These are phyloP conservation scores for Chionographis japonica DNA, from an alignment of 106 monocot species.

Conservation along the genomic window DNA sequence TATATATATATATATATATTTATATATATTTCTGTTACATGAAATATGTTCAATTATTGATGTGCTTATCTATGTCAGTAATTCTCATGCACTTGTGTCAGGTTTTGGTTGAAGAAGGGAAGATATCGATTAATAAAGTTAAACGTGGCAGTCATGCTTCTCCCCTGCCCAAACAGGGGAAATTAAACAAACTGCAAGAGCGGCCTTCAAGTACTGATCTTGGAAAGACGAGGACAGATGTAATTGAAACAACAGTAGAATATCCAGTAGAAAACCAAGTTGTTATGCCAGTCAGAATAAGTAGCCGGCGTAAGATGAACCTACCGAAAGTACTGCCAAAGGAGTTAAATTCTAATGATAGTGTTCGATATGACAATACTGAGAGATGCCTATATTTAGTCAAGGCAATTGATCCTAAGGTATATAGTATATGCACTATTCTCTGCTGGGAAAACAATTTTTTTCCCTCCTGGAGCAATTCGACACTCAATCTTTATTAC, in stretches of 20 bases:
- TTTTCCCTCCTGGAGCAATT: neutral
- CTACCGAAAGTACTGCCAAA: conserved; percentile 48
- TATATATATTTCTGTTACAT: neutral
- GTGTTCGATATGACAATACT: conserved; percentile 33
- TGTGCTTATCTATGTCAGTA: too few relatives aligned
- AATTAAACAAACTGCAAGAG: conserved; percentile 36
- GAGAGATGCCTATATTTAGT: conserved; percentile 19
- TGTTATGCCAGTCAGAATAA: conserved; percentile 29
- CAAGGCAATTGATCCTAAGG: conserved; percentile 44
- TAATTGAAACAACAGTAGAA: conserved; percentile 25
- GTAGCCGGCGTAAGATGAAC: conserved; percentile 52
- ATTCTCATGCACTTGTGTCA: conserved; percentile 9
- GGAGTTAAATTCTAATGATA: conserved; percentile 45
- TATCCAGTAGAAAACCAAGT: conserved; percentile 19
- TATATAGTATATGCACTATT: conserved; percentile 5
- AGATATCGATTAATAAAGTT: conserved; percentile 36
- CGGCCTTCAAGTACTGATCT: conserved; percentile 36
- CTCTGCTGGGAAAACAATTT: conserved; percentile 2
- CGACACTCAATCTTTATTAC: neutral
- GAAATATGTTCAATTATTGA: neutral
- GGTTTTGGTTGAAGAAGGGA: conserved; percentile 59
- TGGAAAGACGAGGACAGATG: conserved; percentile 23
- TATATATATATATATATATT: neutral
- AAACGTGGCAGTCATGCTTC: conserved; percentile 46
- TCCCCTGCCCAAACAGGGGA: conserved; percentile 41